These are phyloP conservation scores for Pleoardoris graminearum DNA, from an alignment of 2,329 filamentous ascomycete species.

Conservation along the genomic window DNA sequence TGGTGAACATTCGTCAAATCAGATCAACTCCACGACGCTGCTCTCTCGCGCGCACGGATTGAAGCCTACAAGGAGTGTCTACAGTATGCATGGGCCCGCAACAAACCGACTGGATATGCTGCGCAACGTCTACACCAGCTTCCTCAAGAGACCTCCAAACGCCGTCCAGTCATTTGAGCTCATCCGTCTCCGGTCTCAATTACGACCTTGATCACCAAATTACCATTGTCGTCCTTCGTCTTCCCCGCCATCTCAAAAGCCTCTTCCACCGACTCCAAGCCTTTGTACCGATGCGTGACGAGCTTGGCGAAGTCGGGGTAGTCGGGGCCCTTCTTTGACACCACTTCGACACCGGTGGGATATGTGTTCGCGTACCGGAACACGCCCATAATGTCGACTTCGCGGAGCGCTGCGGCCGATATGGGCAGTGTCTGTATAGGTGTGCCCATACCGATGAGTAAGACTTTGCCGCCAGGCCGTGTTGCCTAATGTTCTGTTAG, in stretches of 20 bases:
- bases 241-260: conserved; percentile 73
- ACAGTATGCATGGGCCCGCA: neutral
- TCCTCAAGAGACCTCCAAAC: neutral
- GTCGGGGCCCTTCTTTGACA: conserved; percentile 50
- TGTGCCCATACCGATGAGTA: conserved; percentile 80
- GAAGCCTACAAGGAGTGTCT: too few species aligned
- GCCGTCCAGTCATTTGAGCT: too few species aligned
- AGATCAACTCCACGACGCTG: too few species aligned
- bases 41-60: too few species aligned
- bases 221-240: conserved; percentile 68
- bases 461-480: conserved; percentile 69
- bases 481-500: conserved; percentile 52
- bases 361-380: conserved; percentile 81
- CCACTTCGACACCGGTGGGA: conserved; percentile 67
- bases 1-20: too few species aligned
- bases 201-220: conserved; percentile 73
- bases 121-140: neutral
- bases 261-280: conserved; percentile 62
- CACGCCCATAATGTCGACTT: conserved; percentile 76
- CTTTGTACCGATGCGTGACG: conserved; percentile 73
- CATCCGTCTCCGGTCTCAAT: conserved; percentile 49
- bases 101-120: neutral
- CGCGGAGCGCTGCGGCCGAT: conserved; percentile 71
- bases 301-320: conserved; percentile 69
- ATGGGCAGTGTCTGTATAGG: conserved; percentile 75